These are phyloP conservation scores for Daucus carota DNA, from an alignment of 129 eudicot genomes.

Conservation along the genomic window DH1_v3.0 NC_030382.2:43872001-43872500, in stretches of 20 bases:
- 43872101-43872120: background rate
- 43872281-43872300: conserved; percentile 55
- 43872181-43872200: conserved; percentile 87
- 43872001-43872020: conserved; percentile 57
- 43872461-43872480: conserved; percentile 82
- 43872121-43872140: conserved; percentile 20
- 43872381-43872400: conserved; percentile 59
- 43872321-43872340: conserved; percentile 59
- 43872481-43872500: conserved; percentile 74
- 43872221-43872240: conserved; percentile 52
- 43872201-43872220: conserved; percentile 57
- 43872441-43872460: conserved; percentile 19
- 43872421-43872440: conserved; percentile 28
- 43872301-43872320: conserved; percentile 50
- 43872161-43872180: conserved; percentile 81
- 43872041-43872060: conserved; percentile 66
- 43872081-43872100: conserved; percentile 7
- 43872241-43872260: conserved; percentile 98
- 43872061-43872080: conserved; percentile 30
- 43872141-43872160: conserved; percentile 66
- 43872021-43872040: conserved; percentile 60
- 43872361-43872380: conserved; percentile 68
- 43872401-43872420: conserved; percentile 50
- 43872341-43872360: conserved; percentile 69
- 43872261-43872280: conserved; percentile 82